These are phyloP conservation scores for Vaccinium macrocarpon DNA, from an alignment of 148 eudicot species.

Conservation along the genomic window DNA sequence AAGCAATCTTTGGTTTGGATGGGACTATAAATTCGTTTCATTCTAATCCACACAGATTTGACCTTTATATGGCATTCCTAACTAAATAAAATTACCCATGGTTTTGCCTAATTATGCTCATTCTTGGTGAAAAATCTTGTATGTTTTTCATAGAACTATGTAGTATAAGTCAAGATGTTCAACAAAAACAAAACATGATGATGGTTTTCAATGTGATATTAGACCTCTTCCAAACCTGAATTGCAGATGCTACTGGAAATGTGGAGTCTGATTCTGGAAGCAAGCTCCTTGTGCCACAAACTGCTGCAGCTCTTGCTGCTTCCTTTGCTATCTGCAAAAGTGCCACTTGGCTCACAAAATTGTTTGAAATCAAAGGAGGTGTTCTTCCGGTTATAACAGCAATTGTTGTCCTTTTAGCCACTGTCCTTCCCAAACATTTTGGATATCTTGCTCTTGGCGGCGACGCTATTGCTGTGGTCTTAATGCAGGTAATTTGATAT, in stretches of 20 bases:
- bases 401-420: constrained; percentile 69
- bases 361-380: constrained; percentile 61
- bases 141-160: background rate
- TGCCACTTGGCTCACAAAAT: constrained; percentile 43
- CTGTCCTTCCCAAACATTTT: constrained; percentile 59
- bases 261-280: constrained; percentile 32
- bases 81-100: background rate
- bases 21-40: background rate
- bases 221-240: constrained; percentile 13
- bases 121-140: background rate
- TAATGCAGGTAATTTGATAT: constrained; percentile 69
- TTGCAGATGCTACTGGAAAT: constrained; percentile 40
- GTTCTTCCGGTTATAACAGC: constrained; percentile 73
- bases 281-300: constrained; percentile 53
- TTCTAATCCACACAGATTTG: background rate
- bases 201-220: background rate
- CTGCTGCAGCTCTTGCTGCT: constrained; percentile 70
- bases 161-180: background rate
- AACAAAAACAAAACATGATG: background rate
- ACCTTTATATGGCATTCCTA: background rate
- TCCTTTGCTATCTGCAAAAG: constrained; percentile 83
- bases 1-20: background rate
- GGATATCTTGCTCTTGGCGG: constrained; percentile 76
- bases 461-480: constrained; percentile 68
- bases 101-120: background rate